Evolutionary conservation across 192 early-diverging fungal genomes (phyloP), one percentile per base, ranked within the genome.

Genomic region (Pilobolus umbonatus): DNA sequence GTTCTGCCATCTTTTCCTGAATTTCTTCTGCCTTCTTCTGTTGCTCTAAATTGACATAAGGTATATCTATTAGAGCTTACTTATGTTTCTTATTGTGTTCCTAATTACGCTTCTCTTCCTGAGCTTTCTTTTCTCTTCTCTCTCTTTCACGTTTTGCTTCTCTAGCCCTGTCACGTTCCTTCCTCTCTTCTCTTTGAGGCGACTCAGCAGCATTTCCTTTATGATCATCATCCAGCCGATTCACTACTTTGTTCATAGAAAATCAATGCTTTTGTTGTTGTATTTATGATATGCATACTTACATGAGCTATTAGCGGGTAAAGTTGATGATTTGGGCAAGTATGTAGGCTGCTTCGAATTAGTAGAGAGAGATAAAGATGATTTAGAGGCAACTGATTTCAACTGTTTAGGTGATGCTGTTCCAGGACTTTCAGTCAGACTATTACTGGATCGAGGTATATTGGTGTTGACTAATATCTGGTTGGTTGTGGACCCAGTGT

Each of bases 1-100:
- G 80, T 59, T 88, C 85, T 3, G 67, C 67, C 45, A 85, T 44
- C 35, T 61, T 65, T 21, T 66, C 64, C 26, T 64, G 64, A 5
- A 61, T 43, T 22, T 65, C 64, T 6, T 59, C 57, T 8, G 46
- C 25, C 17, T 44, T 54, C 36, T 61, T 62, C 45, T 57, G 64
- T 22, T 57, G 35, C 12, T 55, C 68, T 69, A 31, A 17, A 35
- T n/a, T n/a, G n/a, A n/a, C n/a, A n/a, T n/a, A n/a, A n/a, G n/a
- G n/a, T n/a, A n/a, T n/a, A n/a, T n/a, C n/a, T n/a, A n/a, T n/a
- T n/a, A 29, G 21, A 62, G 29, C 9, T 8, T 22, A 60, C 25
- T 60, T 46, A 60, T 56, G 32, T 51, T 60, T 52, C 14, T 59
- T 35, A 28, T 54, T 56, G 22, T n/a, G 15, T 17, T 17, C 17